Conservation (phyloP, 1,284 basidiomycete species). For the Anthracocystis walkeri region DNA sequence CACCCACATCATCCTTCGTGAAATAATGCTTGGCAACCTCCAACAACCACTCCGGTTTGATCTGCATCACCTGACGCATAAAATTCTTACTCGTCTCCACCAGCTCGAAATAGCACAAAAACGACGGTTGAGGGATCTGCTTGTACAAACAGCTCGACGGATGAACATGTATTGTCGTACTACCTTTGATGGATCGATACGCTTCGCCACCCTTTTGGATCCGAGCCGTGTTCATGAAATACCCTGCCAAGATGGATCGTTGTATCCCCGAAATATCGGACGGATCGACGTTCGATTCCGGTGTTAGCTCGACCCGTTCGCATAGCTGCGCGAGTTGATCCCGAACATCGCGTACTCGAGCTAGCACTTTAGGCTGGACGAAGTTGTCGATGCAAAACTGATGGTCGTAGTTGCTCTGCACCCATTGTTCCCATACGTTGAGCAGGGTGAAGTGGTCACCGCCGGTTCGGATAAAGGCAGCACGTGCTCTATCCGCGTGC, state of each 20-base stretch:
- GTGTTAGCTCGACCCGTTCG: slow-evolving; percentile 94
- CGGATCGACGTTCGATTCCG: slow-evolving; percentile 86
- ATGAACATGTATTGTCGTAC: slow-evolving; percentile 89
- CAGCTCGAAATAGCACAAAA: slow-evolving; percentile 90
- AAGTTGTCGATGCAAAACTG: slow-evolving; percentile 78
- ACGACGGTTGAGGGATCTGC: slow-evolving; percentile 90
- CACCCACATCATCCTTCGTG: slow-evolving; percentile 54
- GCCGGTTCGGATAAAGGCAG: slow-evolving; percentile 90
- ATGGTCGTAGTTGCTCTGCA: slow-evolving; percentile 88
- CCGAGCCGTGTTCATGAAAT: slow-evolving; percentile 86
- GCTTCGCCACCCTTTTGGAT: slow-evolving; percentile 64
- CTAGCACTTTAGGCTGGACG: slow-evolving; percentile 94
- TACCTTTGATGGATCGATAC: slow-evolving; percentile 92
- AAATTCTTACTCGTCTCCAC: slow-evolving; percentile 75
- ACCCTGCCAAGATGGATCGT: slow-evolving; percentile 92
- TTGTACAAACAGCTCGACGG: slow-evolving; percentile 95
- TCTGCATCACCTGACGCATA: slow-evolving; percentile 92
- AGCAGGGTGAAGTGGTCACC: slow-evolving; percentile 97
- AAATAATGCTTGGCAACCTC: slow-evolving; percentile 74
- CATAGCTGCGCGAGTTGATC: slow-evolving; percentile 95
- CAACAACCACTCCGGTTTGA: slow-evolving; percentile 90
- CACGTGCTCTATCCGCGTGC: slow-evolving; percentile 85
- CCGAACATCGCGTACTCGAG: slow-evolving; percentile 89
- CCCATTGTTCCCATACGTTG: slow-evolving; percentile 99
- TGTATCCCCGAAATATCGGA: slow-evolving; percentile 92